These are phyloP conservation scores for Astraeus odoratus DNA, from an alignment of 768 basidiomycete genomes.

Conservation along the genomic window DNA sequence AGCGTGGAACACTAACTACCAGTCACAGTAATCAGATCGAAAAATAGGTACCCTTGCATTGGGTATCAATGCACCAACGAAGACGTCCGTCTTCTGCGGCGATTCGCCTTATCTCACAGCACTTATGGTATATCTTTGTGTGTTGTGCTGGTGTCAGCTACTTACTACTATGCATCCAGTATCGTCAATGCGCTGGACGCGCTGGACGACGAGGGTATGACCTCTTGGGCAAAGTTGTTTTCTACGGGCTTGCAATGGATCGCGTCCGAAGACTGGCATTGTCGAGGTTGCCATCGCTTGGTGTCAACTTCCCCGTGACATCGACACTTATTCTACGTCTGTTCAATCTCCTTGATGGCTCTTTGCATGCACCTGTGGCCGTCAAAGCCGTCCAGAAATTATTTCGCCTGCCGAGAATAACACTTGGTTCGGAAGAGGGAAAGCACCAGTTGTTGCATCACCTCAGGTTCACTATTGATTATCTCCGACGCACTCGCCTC, in stretches of 20 bases:
- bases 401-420: conserved; percentile 51
- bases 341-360: conserved; percentile 60
- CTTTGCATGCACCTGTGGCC: conserved; percentile 42
- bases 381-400: conserved; percentile 45
- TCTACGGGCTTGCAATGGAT: conserved; percentile 61
- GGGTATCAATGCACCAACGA: conserved; percentile 70
- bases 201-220: conserved; percentile 70
- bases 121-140: conserved; percentile 41
- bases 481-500: conserved; percentile 51
- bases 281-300: conserved; percentile 55
- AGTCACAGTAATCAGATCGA: conserved; percentile 1
- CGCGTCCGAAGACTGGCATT: conserved; percentile 57
- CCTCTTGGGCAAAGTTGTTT: conserved; percentile 62
- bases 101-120: conserved; percentile 57
- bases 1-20: background rate
- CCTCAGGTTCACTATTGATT: conserved; percentile 65
- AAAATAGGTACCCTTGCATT: conserved; percentile 55
- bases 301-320: conserved; percentile 60
- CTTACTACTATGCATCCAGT: conserved; percentile 32
- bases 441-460: conserved; percentile 56
- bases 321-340: conserved; percentile 59
- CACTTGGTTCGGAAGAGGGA: conserved; percentile 48
- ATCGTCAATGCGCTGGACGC: conserved; percentile 68
- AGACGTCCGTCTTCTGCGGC: conserved; percentile 56
- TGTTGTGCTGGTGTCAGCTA: background rate